phyloP scores from a whole-genome alignment of 2,329 filamentous ascomycete genomes.

The Canariomyces notabilis region DNA sequence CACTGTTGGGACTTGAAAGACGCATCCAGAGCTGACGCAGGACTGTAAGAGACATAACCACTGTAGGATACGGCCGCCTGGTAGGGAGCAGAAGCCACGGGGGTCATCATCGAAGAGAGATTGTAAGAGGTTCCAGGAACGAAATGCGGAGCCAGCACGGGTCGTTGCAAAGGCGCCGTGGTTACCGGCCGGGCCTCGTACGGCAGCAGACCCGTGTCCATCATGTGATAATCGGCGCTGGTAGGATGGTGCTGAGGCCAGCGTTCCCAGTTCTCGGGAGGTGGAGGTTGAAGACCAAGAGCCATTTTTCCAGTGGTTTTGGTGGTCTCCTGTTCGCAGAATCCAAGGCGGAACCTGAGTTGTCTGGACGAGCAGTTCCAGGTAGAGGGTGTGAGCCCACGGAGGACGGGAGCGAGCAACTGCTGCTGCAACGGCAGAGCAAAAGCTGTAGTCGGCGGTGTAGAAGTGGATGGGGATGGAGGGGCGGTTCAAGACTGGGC shows the following conservation, averaged over 20 bases:
- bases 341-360: neutral
- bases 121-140: slow-evolving; percentile 42
- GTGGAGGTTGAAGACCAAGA: slow-evolving; percentile 42
- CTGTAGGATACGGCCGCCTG: slow-evolving; percentile 37
- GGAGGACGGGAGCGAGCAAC: neutral
- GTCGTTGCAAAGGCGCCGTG: slow-evolving; percentile 38
- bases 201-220: slow-evolving; percentile 44
- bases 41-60: slow-evolving; percentile 39
- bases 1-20: slow-evolving; percentile 29
- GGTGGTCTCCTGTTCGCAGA: slow-evolving; percentile 25
- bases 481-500: neutral
- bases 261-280: slow-evolving; percentile 48
- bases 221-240: slow-evolving; percentile 41
- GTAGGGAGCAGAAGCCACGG: slow-evolving; percentile 40
- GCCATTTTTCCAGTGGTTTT: slow-evolving; percentile 38
- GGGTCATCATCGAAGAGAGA: slow-evolving; percentile 40
- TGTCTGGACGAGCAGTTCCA: neutral
- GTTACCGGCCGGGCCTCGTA: slow-evolving; percentile 43
- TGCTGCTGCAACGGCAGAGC: neutral
- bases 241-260: slow-evolving; percentile 45
- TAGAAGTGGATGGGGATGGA: neutral
- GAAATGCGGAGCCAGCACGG: slow-evolving; percentile 44
- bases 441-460: neutral
- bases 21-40: slow-evolving; percentile 26
- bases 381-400: slow-evolving; percentile 3